These are phyloP conservation scores for Perkinsus chesapeaki DNA, from an alignment of 169 alveolate species.

Conservation along the genomic window DNA sequence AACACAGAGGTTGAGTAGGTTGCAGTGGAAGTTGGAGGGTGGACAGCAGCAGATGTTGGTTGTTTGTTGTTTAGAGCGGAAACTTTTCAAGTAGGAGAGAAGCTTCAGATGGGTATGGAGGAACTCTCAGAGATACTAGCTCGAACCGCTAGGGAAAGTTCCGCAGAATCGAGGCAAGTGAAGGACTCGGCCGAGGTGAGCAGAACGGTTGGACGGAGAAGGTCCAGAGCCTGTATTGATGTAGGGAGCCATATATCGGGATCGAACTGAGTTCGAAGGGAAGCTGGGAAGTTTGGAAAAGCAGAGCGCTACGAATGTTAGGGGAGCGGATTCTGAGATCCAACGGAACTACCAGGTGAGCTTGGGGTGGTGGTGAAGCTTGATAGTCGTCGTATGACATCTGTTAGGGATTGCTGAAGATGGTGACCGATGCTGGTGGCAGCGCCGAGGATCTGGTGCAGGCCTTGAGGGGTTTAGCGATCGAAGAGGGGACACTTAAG, in stretches of 20 bases:
- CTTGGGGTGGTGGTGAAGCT: background rate
- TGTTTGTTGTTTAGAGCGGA: background rate
- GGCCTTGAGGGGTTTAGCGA: background rate
- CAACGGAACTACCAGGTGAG: background rate
- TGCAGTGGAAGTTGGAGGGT: background rate
- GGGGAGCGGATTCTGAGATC: background rate
- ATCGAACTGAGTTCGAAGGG: background rate
- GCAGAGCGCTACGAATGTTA: background rate
- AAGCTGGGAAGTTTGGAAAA: background rate
- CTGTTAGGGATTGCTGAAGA: background rate
- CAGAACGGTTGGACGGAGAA: background rate
- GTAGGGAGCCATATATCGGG: background rate
- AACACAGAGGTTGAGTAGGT: background rate
- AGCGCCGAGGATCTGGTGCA: background rate
- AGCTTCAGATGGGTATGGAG: background rate
- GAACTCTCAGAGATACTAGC: background rate
- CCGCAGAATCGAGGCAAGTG: background rate
- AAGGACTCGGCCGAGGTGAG: background rate
- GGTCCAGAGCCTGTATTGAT: background rate
- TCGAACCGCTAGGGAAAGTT: background rate
- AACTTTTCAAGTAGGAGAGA: background rate
- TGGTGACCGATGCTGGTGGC: background rate
- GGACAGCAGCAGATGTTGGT: background rate
- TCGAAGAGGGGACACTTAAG: background rate
- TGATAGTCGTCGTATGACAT: background rate